These are phyloP conservation scores for Saturnispora gosingensis DNA, from an alignment of 805 yeast genomes.

Conservation along the genomic window DNA sequence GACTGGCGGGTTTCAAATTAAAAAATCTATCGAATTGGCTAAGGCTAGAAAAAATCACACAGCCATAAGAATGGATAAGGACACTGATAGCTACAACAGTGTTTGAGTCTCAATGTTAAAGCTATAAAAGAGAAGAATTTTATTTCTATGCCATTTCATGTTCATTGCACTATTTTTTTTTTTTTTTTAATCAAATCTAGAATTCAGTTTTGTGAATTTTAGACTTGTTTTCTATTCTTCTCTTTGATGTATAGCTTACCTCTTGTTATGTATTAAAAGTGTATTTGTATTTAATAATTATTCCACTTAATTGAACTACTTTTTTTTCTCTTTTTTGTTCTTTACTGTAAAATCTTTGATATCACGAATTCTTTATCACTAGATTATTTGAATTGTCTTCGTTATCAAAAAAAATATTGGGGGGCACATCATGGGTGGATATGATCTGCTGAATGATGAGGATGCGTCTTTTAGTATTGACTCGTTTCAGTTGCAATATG, in stretches of 20 bases:
- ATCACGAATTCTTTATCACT: not conserved
- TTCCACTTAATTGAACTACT: not conserved
- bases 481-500: constrained; percentile 19
- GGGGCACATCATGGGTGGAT: not conserved
- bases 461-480: constrained; percentile 14
- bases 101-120: not conserved
- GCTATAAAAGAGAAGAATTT: not conserved
- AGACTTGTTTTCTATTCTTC: not conserved
- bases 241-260: not conserved
- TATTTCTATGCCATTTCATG: not conserved
- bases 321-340: not conserved
- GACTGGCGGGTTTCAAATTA: constrained; percentile 79
- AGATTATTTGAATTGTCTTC: not conserved
- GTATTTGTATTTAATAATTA: not conserved
- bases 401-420: not conserved
- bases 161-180: not conserved
- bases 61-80: constrained; percentile 1
- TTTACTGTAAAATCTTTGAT: not conserved
- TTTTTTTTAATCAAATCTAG: no score
- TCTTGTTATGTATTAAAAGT: not conserved
- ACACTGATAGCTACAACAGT: constrained; percentile 6
- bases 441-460: not conserved
- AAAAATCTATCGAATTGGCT: constrained; percentile 48
- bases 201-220: not conserved
- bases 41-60: constrained; percentile 28